Conservation (phyloP, 2,329 filamentous ascomycete species). For the Fusarium nanum region DNA sequence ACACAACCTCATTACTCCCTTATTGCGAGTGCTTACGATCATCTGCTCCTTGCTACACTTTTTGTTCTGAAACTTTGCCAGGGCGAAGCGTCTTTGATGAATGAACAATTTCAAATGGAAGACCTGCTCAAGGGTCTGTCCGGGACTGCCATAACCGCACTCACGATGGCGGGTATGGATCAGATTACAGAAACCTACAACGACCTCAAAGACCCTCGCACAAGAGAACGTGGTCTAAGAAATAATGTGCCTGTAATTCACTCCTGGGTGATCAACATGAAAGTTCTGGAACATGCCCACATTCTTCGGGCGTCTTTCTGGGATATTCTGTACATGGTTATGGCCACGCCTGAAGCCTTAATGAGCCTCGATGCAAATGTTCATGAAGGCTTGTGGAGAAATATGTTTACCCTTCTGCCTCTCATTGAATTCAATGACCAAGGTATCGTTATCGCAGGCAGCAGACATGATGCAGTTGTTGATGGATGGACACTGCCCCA, state of each 20-base stretch:
- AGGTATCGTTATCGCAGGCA: slow-evolving; percentile 59
- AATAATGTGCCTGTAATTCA: slow-evolving; percentile 59
- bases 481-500: slow-evolving; percentile 73
- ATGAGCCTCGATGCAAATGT: slow-evolving; percentile 56
- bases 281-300: slow-evolving; percentile 61
- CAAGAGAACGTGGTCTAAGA: slow-evolving; percentile 65
- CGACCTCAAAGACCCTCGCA: slow-evolving; percentile 57
- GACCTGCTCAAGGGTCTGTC: slow-evolving; percentile 59
- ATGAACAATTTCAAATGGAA: slow-evolving; percentile 60
- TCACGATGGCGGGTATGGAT: slow-evolving; percentile 58
- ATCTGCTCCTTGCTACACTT: slow-evolving; percentile 51
- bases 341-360: slow-evolving; percentile 53
- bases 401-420: slow-evolving; percentile 70
- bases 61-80: slow-evolving; percentile 59
- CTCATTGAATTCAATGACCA: slow-evolving; percentile 68
- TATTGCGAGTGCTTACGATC: slow-evolving; percentile 46
- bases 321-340: slow-evolving; percentile 63
- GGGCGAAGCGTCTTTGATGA: slow-evolving; percentile 47
- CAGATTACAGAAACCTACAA: slow-evolving; percentile 60
- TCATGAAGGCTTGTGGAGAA: slow-evolving; percentile 69
- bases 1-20: slow-evolving; percentile 9
- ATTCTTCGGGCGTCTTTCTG: slow-evolving; percentile 69
- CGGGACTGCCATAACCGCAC: slow-evolving; percentile 52
- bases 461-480: slow-evolving; percentile 44
- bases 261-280: slow-evolving; percentile 70